Percentiles rank a stretch among this genome's conserved stretches.
Evolutionary conservation across 768 basidiomycete genomes (phyloP).

Genomic region (Trametes cinnabarina): DNA sequence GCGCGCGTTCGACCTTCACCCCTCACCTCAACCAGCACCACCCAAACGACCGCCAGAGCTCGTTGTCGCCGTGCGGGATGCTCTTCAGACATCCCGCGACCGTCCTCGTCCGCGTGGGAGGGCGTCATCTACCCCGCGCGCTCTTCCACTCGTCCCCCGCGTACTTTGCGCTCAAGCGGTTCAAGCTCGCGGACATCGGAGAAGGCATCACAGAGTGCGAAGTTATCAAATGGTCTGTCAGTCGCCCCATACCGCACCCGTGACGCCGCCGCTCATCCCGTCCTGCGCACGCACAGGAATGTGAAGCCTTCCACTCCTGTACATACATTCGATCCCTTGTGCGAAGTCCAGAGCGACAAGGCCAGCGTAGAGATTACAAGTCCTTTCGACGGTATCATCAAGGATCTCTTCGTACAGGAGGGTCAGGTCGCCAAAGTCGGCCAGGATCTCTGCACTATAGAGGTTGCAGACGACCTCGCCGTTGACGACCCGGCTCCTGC

Average conservation of each 20-base stretch:
- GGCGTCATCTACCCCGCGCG: slow-evolving; percentile 9
- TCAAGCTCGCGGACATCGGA: slow-evolving; percentile 83
- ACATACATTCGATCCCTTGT: slow-evolving; percentile 67
- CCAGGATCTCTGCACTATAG: slow-evolving; percentile 71
- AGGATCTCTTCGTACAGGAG: slow-evolving; percentile 70
- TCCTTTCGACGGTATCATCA: slow-evolving; percentile 76
- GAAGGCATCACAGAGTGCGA: slow-evolving; percentile 92
- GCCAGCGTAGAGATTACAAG: slow-evolving; percentile 89
- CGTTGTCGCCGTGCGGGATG: slow-evolving; percentile 2
- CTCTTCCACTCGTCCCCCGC: slow-evolving; percentile 38
- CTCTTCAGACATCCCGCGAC: slow-evolving; percentile 6
- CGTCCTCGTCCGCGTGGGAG: neutral
- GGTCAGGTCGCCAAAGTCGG: slow-evolving; percentile 87
- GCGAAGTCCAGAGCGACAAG: slow-evolving; percentile 89
- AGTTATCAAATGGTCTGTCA: slow-evolving; percentile 68
- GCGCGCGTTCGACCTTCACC: neutral
- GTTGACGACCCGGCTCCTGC: slow-evolving; percentile 20
- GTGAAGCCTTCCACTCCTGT: slow-evolving; percentile 52
- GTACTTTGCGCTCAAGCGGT: slow-evolving; percentile 46
- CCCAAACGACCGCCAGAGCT: neutral
- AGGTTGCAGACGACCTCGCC: slow-evolving; percentile 63
- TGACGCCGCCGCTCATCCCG: neutral
- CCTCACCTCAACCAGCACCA: neutral
- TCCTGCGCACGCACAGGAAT: slow-evolving; percentile 45
- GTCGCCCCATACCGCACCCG: neutral